phyloP scores from a whole-genome alignment of 139 green algal species.

The Nannochloris sp. region DNA sequence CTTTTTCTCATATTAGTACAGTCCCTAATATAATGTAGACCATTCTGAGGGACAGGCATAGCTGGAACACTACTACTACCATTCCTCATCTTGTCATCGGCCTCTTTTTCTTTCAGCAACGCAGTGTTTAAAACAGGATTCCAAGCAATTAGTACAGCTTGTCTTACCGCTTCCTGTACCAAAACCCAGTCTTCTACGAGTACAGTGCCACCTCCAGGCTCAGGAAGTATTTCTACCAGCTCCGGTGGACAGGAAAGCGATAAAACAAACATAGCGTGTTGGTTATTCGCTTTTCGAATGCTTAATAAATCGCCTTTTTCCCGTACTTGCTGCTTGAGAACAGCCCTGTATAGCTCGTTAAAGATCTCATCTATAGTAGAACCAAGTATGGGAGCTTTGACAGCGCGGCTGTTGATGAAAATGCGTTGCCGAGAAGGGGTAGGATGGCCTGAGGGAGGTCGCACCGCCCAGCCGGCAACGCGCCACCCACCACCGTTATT shows the following conservation, averaged over 20 bases:
- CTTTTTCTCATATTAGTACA: too few relatives aligned
- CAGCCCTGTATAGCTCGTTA: slow-evolving; percentile 11
- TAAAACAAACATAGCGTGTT: slow-evolving; percentile 29
- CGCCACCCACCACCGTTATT: too few relatives aligned
- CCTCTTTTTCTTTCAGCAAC: slow-evolving; percentile 8
- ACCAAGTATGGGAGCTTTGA: neutral
- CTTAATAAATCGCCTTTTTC: neutral
- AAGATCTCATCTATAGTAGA: slow-evolving; percentile 22
- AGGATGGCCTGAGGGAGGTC: slow-evolving; percentile 16
- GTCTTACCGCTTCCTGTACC: slow-evolving; percentile 12
- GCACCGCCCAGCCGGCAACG: slow-evolving; percentile 1
- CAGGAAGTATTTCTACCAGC: slow-evolving; percentile 7
- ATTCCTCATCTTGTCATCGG: neutral
- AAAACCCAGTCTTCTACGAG: slow-evolving; percentile 16
- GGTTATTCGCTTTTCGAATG: neutral
- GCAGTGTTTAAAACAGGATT: neutral
- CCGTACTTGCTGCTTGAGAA: neutral
- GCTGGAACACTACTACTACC: too few relatives aligned
- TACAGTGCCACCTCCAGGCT: slow-evolving; percentile 7
- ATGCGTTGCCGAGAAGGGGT: slow-evolving; percentile 16
- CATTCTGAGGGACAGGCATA: too few relatives aligned
- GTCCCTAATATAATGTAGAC: too few relatives aligned
- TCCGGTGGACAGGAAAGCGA: slow-evolving; percentile 14
- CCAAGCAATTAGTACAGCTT: slow-evolving; percentile 24
- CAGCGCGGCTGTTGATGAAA: slow-evolving; percentile 23